Evolutionary conservation across 179 eudicot genomes (phyloP).

Genomic region (Patellifolia procumbens): DNA sequence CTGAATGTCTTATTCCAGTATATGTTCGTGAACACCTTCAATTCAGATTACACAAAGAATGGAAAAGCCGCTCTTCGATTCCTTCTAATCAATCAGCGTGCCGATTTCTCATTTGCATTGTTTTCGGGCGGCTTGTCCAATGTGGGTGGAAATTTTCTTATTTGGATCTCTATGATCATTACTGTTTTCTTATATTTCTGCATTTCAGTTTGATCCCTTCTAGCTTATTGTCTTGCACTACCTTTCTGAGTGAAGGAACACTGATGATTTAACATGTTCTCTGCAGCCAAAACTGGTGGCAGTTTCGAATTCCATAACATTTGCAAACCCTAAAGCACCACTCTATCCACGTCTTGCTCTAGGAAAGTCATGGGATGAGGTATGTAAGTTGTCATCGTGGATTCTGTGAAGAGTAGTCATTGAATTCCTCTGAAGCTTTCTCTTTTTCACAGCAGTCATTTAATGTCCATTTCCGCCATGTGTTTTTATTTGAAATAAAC

Average conservation of each 20-base stretch:
- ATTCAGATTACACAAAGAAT: conserved; percentile 39
- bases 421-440: neutral
- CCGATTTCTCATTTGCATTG: conserved; percentile 75
- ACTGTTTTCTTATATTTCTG: neutral
- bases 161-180: neutral
- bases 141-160: conserved; percentile 34
- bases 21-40: conserved; percentile 49
- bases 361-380: conserved; percentile 89
- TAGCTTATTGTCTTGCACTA: neutral
- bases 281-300: conserved; percentile 79
- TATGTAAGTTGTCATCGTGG: conserved; percentile 32
- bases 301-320: conserved; percentile 61
- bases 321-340: conserved; percentile 84
- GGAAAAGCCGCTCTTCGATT: conserved; percentile 60
- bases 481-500: neutral
- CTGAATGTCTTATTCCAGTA: conserved; percentile 46
- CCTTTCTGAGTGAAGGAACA: neutral
- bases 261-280: conserved; percentile 11
- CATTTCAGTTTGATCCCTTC: neutral
- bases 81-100: conserved; percentile 74
- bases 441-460: neutral
- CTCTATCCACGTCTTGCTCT: conserved; percentile 91
- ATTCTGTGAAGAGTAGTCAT: neutral
- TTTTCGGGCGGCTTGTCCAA: conserved; percentile 68
- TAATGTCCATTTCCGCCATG: neutral